Evolutionary conservation across 2,329 filamentous ascomycete species (phyloP).

Genomic region (Penicillium aurantiogriseum): DNA sequence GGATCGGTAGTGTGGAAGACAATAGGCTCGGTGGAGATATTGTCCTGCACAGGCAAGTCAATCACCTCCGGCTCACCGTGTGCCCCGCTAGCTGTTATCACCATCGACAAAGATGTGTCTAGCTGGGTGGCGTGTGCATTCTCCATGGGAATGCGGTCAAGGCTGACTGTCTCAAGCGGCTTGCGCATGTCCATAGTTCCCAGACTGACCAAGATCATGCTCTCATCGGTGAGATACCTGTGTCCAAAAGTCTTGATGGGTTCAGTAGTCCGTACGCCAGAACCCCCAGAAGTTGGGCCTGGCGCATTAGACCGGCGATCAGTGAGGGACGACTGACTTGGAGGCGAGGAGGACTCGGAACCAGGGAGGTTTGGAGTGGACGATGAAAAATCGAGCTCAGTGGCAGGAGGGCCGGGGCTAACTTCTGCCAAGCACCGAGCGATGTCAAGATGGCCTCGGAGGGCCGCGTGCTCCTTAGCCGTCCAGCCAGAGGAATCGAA

Average conservation of each 20-base stretch:
- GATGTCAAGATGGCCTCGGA: slow-evolving; percentile 83
- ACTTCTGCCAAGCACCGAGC: slow-evolving; percentile 66
- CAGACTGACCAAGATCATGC: slow-evolving; percentile 86
- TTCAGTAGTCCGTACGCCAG: slow-evolving; percentile 54
- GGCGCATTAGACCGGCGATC: slow-evolving; percentile 43
- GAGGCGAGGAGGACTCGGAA: slow-evolving; percentile 37
- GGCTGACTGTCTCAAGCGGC: slow-evolving; percentile 71
- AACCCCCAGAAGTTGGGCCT: slow-evolving; percentile 36
- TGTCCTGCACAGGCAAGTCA: slow-evolving; percentile 90
- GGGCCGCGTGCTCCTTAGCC: slow-evolving; percentile 84
- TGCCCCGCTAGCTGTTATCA: slow-evolving; percentile 82
- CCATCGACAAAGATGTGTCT: slow-evolving; percentile 88
- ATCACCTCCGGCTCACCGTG: slow-evolving; percentile 83
- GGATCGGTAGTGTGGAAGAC: slow-evolving; percentile 79
- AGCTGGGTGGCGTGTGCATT: slow-evolving; percentile 90
- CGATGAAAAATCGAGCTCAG: slow-evolving; percentile 27
- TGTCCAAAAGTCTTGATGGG: slow-evolving; percentile 95
- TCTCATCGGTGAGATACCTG: slow-evolving; percentile 84
- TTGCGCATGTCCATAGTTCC: slow-evolving; percentile 95
- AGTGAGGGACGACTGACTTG: slow-evolving; percentile 39
- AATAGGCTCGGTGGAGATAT: slow-evolving; percentile 89
- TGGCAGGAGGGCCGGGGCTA: slow-evolving; percentile 43
- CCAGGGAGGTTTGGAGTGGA: slow-evolving; percentile 32
- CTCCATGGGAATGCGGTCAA: slow-evolving; percentile 83
- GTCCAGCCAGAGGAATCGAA: slow-evolving; percentile 90